Base-by-base conservation (phyloP, 2,329 filamentous ascomycete species). In the Xylaria hypoxylon region DNA sequence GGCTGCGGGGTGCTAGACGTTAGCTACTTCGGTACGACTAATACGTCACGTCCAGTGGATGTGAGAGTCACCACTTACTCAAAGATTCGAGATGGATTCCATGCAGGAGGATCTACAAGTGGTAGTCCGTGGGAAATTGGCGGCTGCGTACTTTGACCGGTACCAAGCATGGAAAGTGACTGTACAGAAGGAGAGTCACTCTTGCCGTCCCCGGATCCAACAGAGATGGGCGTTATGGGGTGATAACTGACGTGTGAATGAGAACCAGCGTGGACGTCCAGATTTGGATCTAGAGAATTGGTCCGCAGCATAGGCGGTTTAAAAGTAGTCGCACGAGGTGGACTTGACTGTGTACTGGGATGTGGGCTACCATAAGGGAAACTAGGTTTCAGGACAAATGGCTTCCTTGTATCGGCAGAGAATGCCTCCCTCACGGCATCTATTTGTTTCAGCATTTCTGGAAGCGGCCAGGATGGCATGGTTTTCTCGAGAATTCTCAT, bases 401-500 rank as follows among this genome's bases (percentile, higher is more conserved):
- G 91, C 76, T 93, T 94, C 72, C 86, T 89, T 26, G 85, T 86
- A 77, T 98, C 92, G 59, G 92, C 92, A 31, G 95, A 97, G 76
- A 98, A 98, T 4, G 95, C 95, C 75, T 95, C 89, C 45, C 95
- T 89, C 35, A 98, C 87, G 44, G 92, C 91, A 76, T 97, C 91
- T 70, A 98, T 93, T 78, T 97, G 94, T 59, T 89, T 90, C 77
- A 96, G 90, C 80, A 97, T 91, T 73, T 97, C 94, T 2, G 92
- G 91, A 87, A 96, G 93, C 1, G 93, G 91, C 91, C 93, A 96
- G 4, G 90, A 89, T 8, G 87, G 85, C 76, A 93, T 92, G 72
- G 94, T 96, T 70, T 89, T 90, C 78, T 98, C 95, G 64, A 98
- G 83, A 42, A 98, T 90, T 62, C 94, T 89, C 95, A 98, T 97